These are phyloP conservation scores for Pseudogymnoascus sp. DNA, from an alignment of 2,329 filamentous ascomycete genomes.

Conservation along the genomic window DNA sequence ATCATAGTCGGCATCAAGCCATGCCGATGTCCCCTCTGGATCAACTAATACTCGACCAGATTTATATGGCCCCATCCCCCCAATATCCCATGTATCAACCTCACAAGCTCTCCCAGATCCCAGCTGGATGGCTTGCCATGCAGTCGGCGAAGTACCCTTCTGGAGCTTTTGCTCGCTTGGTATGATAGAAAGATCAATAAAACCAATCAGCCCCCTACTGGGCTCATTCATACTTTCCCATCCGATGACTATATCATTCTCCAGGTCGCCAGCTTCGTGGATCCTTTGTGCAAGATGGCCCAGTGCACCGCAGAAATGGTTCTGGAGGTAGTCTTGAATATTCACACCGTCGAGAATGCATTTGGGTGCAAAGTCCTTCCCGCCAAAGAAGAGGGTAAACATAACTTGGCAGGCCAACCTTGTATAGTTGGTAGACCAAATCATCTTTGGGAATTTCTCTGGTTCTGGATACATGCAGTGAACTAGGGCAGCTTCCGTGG, in stretches of 20 bases:
- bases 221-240: slow-evolving; percentile 98
- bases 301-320: slow-evolving; percentile 74
- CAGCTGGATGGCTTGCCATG: slow-evolving; percentile 86
- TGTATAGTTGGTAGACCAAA: slow-evolving; percentile 97
- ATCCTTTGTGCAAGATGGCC: slow-evolving; percentile 76
- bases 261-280: slow-evolving; percentile 80
- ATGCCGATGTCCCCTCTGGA: slow-evolving; percentile 75
- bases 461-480: slow-evolving; percentile 89
- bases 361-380: slow-evolving; percentile 86
- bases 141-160: slow-evolving; percentile 86
- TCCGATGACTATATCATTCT: slow-evolving; percentile 79
- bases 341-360: slow-evolving; percentile 92
- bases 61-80: slow-evolving; percentile 84
- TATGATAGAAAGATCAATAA: slow-evolving; percentile 70
- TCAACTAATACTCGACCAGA: slow-evolving; percentile 76
- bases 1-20: slow-evolving; percentile 75
- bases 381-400: slow-evolving; percentile 90
- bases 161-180: slow-evolving; percentile 84
- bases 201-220: slow-evolving; percentile 77
- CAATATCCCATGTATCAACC: slow-evolving; percentile 88
- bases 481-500: slow-evolving; percentile 84
- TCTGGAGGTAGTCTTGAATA: slow-evolving; percentile 90
- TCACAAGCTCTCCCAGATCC: slow-evolving; percentile 89
- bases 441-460: slow-evolving; percentile 90
- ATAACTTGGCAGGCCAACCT: slow-evolving; percentile 80